Conservation (phyloP, 2,329 filamentous ascomycete genomes). For the Exophiala bonariae region DNA sequence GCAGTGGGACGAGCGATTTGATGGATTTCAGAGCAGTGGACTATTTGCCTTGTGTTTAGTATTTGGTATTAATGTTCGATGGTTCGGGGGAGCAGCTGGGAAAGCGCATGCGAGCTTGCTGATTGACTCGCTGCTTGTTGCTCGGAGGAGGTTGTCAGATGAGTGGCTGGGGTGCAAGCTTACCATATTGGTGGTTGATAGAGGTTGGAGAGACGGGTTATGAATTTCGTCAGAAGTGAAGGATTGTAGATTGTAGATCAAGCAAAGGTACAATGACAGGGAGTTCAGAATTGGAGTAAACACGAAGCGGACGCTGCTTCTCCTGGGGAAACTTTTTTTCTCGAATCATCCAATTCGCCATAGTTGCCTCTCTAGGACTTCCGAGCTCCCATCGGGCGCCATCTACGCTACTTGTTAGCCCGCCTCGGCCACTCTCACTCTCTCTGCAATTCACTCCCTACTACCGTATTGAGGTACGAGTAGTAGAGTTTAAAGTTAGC, state of each 20-base stretch:
- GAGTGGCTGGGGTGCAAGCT: no score
- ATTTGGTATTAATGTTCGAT: not conserved
- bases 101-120: no score
- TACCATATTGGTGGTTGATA: no score
- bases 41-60: constrained; percentile 13
- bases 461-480: no score
- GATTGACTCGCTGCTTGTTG: no score
- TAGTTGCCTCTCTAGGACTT: constrained; percentile 9
- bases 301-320: constrained; percentile 11
- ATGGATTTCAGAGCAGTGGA: constrained; percentile 80
- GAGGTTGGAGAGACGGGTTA: no score
- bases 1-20: constrained; percentile 89
- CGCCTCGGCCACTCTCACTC: no score
- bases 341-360: constrained; percentile 22
- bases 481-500: no score
- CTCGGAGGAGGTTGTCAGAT: no score
- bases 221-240: no score
- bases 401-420: no score
- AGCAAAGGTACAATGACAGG: not conserved
- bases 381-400: not conserved
- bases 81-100: not conserved
- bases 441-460: no score
- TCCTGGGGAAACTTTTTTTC: constrained; percentile 19
- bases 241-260: not conserved
- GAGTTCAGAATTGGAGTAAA: constrained; percentile 13